Evolutionary conservation across 192 early-diverging fungal species (phyloP), one percentile per base, ranked within the genome.

Genomic region (Physocladia obscura): DNA sequence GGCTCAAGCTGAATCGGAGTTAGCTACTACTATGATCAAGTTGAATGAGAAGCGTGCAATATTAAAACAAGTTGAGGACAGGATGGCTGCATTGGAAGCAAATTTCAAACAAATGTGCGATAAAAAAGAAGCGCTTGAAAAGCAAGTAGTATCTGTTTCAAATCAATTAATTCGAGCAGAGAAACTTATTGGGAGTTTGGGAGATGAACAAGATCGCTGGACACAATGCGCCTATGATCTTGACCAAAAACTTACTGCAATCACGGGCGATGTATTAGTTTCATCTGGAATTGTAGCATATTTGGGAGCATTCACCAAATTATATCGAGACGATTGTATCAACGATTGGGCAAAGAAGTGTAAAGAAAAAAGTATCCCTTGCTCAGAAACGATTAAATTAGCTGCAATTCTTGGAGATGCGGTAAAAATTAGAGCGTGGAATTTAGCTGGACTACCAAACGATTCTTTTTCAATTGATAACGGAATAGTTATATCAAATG

Each of bases 401-500:
- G 60, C 83, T 2, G 67, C 24, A 31, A 77, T 87, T 34, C 69
- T 87, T 6, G 85, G 85, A 3, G 85, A 87, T 56, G 77, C 85
- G 5, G 79, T 87, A 40, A 81, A 77, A 56, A 80, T 77, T 48
- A 62, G 85, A 56, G 77, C 77, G 27, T 87, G 85, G 85, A 83
- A 62, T 27, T 60, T 87, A 26, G 75, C 83, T 0, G 85, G 85
- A 30, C 67, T 87, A 11, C 85, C 85, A 15, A 87, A 87, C 55
- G 85, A 87, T 64, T 71, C 81, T 1, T 87, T 87, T 52, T 86
- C 84, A 2, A 85, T 87, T 48, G 85, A 87, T 74, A 87, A 87
- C 57, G 85, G 81, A 2, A 76, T 87, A 27, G 72, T 87, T 24
- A 85, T 87, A 30, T 71, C 78, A 19, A 86, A 87, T 49, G 79